Conservation (phyloP, 148 eudicot species). For the Chenopodium suecicum region DNA sequence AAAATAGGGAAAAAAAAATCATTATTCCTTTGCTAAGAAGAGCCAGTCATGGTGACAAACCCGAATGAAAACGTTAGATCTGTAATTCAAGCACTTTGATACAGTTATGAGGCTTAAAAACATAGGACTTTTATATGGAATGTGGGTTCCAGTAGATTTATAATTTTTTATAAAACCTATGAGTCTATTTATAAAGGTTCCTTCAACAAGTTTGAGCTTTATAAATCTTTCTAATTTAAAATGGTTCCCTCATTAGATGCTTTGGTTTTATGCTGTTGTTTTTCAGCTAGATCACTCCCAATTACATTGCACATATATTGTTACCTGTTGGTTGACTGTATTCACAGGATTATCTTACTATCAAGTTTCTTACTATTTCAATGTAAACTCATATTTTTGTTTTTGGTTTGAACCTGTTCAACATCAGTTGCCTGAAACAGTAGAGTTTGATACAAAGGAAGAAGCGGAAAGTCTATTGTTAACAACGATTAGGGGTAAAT, state of each 20-base stretch:
- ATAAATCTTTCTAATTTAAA: background rate
- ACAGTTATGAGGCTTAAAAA: too few relatives aligned
- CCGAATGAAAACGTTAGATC: too few relatives aligned
- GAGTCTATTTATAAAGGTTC: background rate
- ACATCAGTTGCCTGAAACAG: slow-evolving; percentile 45
- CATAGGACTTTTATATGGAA: background rate
- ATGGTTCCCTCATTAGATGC: background rate
- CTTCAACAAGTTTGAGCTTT: background rate
- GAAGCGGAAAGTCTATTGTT: slow-evolving; percentile 65
- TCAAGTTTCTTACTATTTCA: background rate
- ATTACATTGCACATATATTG: background rate
- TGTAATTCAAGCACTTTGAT: too few relatives aligned
- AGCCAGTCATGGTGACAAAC: too few relatives aligned
- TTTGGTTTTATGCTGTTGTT: background rate
- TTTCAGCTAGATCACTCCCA: background rate
- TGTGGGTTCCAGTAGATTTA: background rate
- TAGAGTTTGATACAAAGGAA: slow-evolving; percentile 59
- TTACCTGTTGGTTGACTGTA: background rate
- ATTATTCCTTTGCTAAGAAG: too few relatives aligned
- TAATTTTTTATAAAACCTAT: background rate
- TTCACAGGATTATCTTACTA: background rate
- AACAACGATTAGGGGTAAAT: slow-evolving; percentile 84
- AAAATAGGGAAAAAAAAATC: too few relatives aligned
- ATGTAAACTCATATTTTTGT: slow-evolving; percentile 1
- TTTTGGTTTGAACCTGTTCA: slow-evolving; percentile 18